Evolutionary conservation across 768 basidiomycete genomes (phyloP), one percentile per base, ranked within the genome.

Genomic region (Leccinum disarticulatum): DNA sequence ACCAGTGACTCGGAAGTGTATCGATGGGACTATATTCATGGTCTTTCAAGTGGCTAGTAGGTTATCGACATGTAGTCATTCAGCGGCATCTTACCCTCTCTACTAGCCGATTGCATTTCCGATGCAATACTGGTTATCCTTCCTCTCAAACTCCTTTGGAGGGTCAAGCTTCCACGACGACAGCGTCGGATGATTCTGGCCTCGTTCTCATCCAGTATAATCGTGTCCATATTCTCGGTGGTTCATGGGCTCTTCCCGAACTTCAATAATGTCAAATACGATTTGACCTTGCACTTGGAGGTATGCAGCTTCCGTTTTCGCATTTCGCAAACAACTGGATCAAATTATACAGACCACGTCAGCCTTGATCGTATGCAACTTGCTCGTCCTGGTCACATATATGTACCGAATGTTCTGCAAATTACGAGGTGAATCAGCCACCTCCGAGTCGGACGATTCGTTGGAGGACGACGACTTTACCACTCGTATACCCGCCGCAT

Each of bases 181-280:
- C 63, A 64, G 27, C 66, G 56, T 38, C 55, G 51, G 27, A 67
- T 67, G 66, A 51, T 68, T 33, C 9, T 68, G 15, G 55, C 41
- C 38, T 31, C 58, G 17, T 67, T 67, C 19, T 17, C 66, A 2
- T 5, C 54, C 5, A 67, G 60, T 51, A 51, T 46, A 9, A 51
- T 61, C 52, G 4, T 67, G 15, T 67, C 51, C 11, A 0, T n/a
- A 9, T 48, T 46, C 47, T 59, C 66, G 6, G 2, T 59, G 15
- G 9, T 25, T 19, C 41, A 47, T 17, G n/a, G 22, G n/a, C 1
- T 47, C 25, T 46, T 3, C 10, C 41, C 41, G n/a, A 17, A 43
- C 35, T 35, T 35, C n/a, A 19, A 19, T 11, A 11, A 6, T 19
- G 19, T 43, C 41, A 43, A 5, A 11, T 43, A 14, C 4, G 30